Evolutionary conservation across 1,284 basidiomycete species (phyloP).

Genomic region (Schizophyllum commune): DNA sequence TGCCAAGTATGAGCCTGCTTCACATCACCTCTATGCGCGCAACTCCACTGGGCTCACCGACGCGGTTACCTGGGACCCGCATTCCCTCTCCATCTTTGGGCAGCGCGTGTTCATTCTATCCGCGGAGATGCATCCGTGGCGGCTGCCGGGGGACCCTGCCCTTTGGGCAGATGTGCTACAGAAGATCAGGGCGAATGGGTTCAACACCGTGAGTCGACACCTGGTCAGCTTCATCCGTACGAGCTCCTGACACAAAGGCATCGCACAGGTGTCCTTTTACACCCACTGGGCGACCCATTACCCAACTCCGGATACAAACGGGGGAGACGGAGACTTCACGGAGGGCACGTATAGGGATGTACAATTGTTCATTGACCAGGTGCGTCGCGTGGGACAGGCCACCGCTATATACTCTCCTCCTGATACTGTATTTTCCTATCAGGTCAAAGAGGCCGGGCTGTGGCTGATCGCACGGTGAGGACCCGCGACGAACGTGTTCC

Average conservation of each 20-base stretch:
- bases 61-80: slow-evolving; percentile 44
- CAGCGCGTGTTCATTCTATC: slow-evolving; percentile 44
- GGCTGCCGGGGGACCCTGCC: slow-evolving; percentile 37
- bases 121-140: slow-evolving; percentile 43
- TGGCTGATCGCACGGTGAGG: slow-evolving; percentile 19
- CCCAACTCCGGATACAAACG: slow-evolving; percentile 9
- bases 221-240: background rate
- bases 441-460: slow-evolving; percentile 18
- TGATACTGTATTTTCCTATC: background rate
- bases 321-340: slow-evolving; percentile 17
- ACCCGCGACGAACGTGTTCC: no score
- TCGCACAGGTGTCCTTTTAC: slow-evolving; percentile 14
- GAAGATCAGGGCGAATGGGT: slow-evolving; percentile 51
- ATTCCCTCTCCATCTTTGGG: slow-evolving; percentile 40
- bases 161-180: slow-evolving; percentile 51
- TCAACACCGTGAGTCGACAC: slow-evolving; percentile 31
- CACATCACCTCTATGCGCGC: slow-evolving; percentile 3
- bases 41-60: slow-evolving; percentile 40
- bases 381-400: background rate
- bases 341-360: slow-evolving; percentile 14
- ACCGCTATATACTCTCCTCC: background rate
- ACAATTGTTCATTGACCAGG: slow-evolving; percentile 20
- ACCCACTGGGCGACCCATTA: slow-evolving; percentile 20
- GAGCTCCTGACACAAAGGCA: background rate
- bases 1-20: background rate